Conservation (phyloP, 768 basidiomycete species). For the Tulasnella sp. region DNA sequence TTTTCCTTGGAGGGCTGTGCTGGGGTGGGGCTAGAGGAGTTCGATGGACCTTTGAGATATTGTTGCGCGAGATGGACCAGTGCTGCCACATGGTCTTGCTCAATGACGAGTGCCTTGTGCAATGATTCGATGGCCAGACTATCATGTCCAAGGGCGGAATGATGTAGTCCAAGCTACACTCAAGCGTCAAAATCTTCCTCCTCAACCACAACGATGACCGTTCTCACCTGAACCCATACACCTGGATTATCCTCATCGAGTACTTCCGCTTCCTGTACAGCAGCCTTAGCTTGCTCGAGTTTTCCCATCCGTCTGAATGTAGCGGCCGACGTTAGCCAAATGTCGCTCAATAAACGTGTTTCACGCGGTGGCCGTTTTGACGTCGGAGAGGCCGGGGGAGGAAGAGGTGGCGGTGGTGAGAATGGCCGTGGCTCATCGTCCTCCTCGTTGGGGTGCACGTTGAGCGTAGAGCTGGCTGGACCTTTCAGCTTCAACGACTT, state of each 20-base stretch:
- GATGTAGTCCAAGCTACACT: slow-evolving; percentile 59
- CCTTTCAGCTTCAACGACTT: slow-evolving; percentile 2
- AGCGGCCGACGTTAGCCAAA: slow-evolving; percentile 92
- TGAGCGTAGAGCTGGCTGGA: not conserved
- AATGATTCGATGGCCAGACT: slow-evolving; percentile 63
- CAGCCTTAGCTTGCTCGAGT: slow-evolving; percentile 77
- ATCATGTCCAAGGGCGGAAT: slow-evolving; percentile 43
- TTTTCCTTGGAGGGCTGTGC: slow-evolving; percentile 12
- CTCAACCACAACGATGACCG: not conserved
- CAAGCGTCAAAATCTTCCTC: not conserved
- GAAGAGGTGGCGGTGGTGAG: slow-evolving; percentile 29
- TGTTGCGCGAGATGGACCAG: slow-evolving; percentile 66
- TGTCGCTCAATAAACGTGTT: slow-evolving; percentile 60
- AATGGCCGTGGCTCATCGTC: slow-evolving; percentile 6
- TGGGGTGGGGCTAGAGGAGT: slow-evolving; percentile 19
- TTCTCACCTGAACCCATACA: slow-evolving; percentile 86
- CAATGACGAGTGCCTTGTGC: slow-evolving; percentile 80
- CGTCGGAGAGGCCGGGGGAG: slow-evolving; percentile 31
- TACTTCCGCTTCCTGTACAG: slow-evolving; percentile 92
- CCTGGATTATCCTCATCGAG: slow-evolving; percentile 74
- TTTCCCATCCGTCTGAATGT: slow-evolving; percentile 85
- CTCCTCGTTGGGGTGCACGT: not conserved
- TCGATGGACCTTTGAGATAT: slow-evolving; percentile 37
- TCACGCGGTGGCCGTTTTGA: slow-evolving; percentile 37
- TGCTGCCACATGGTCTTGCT: slow-evolving; percentile 67